Evolutionary conservation across 2,329 filamentous ascomycete species (phyloP), one percentile per base, ranked within the genome.

Genomic region (Xylaria arbuscula): DNA sequence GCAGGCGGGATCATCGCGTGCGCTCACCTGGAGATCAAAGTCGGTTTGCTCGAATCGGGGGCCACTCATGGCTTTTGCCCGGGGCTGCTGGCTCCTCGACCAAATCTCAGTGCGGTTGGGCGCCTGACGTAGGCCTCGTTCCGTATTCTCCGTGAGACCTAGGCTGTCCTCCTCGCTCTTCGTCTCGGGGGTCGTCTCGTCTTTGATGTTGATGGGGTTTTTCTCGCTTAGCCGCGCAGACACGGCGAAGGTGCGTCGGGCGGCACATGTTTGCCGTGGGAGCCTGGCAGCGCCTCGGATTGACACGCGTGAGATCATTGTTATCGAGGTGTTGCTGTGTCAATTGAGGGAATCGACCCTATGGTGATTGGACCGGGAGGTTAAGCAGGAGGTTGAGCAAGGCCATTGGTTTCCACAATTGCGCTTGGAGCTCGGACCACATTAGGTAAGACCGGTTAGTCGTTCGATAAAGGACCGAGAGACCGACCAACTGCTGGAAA

Each of bases 31-130:
- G 74, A 91, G 83, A 75, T 91, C 89, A 83, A 98, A 95, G 77
- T 97, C 93, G 40, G 93, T 98, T 89, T 98, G 95, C 86, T 99
- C 96, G 78, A 99, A 99, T 75, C 95, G 87, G 72, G 96, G 96
- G 50, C 96, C 96, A 50, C 90, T 89, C 95, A 99, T 99, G 62
- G 94, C 96, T 81, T 89, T 82, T 62, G 89, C 87, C 76, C 95
- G 87, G 47, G 93, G 89, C 81, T 89, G 89, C 86, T 99, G 96
- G 83, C 89, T 97, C 78, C 89, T 84, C 70, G 93, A 93, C 96
- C 96, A 99, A 68, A 93, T 87, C 6, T 83, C 88, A 68, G 85
- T 83, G 71, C 94, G 89, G 85, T 99, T 99, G 24, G 96, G 96
- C 38, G 95, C 93, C 85, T 99, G 96, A 80, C 85, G 82, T 68